A percentile compares a stretch with the other conserved stretches of the same genome.
Conservation (phyloP, 768 basidiomycete species). For the Pleurotus tuber-regium region DNA sequence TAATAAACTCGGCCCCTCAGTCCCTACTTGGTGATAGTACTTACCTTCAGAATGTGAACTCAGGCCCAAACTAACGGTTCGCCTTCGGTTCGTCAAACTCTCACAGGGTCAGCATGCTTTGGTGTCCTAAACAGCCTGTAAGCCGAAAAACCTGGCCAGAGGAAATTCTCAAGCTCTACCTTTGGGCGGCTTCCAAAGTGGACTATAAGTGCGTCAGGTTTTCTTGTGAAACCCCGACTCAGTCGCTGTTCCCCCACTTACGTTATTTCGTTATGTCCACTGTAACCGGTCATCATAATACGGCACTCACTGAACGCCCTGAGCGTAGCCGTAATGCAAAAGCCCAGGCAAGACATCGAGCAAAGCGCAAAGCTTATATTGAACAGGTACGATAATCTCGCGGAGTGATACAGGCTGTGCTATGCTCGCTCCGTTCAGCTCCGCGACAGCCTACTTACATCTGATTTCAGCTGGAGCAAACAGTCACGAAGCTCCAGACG, state of each 20-base stretch:
- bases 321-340: constrained; percentile 85
- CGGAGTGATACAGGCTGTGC: constrained; percentile 5
- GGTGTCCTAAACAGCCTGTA: constrained; percentile 5
- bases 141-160: constrained; percentile 1
- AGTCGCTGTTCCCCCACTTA: constrained; percentile 45
- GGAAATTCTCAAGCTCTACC: constrained; percentile 17
- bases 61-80: constrained; percentile 7
- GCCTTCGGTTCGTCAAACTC: constrained; percentile 9
- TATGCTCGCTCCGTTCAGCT: neutral
- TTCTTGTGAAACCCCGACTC: constrained; percentile 51
- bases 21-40: constrained; percentile 7
- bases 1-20: constrained; percentile 5
- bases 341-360: constrained; percentile 87
- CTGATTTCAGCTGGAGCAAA: constrained; percentile 68
- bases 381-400: constrained; percentile 67
- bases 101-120: constrained; percentile 11
- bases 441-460: constrained; percentile 10
- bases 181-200: constrained; percentile 19
- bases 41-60: constrained; percentile 2
- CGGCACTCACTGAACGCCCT: constrained; percentile 62
- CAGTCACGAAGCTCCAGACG: constrained; percentile 80
- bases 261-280: constrained; percentile 57
- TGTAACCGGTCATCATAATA: constrained; percentile 38
- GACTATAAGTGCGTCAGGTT: constrained; percentile 22
- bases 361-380: constrained; percentile 91